These are phyloP conservation scores for Rhynchospora pubera DNA, from an alignment of 176 grass and related monocot species.

Conservation along the genomic window DNA sequence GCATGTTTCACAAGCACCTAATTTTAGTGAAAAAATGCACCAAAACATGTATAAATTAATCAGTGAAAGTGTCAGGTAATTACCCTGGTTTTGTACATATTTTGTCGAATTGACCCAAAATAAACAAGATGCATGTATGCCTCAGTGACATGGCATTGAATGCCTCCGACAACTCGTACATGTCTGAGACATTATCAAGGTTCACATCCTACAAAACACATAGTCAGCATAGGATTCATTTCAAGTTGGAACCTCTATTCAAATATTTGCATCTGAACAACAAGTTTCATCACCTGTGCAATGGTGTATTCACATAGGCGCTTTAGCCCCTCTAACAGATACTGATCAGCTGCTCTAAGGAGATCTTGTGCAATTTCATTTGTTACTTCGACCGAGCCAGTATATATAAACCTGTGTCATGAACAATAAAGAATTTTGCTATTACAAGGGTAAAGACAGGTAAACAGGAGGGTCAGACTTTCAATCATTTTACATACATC, in stretches of 20 bases:
- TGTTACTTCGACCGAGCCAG: slow-evolving; percentile 73
- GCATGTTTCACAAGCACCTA: slow-evolving; percentile 11
- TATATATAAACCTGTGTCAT: slow-evolving; percentile 89
- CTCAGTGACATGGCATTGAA: slow-evolving; percentile 90
- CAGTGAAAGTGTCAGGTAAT: not conserved
- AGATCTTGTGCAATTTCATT: slow-evolving; percentile 84
- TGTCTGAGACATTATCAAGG: slow-evolving; percentile 74
- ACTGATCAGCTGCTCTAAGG: slow-evolving; percentile 94
- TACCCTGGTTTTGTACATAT: slow-evolving; percentile 77
- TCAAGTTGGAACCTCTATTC: not conserved
- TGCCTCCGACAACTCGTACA: slow-evolving; percentile 96
- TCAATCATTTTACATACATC: not conserved
- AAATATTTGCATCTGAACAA: not conserved
- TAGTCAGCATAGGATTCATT: slow-evolving; percentile 23
- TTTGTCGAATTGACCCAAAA: slow-evolving; percentile 94
- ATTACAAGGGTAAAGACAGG: slow-evolving; percentile 1
- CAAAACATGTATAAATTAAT: not conserved
- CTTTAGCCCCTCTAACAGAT: slow-evolving; percentile 97
- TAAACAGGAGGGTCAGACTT: not conserved
- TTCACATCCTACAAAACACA: slow-evolving; percentile 72
- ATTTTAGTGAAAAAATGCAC: not conserved
- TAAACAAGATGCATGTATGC: slow-evolving; percentile 89
- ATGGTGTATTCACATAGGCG: slow-evolving; percentile 94
- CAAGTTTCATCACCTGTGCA: slow-evolving; percentile 53
- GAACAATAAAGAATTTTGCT: slow-evolving; percentile 26